Base-by-base conservation (phyloP, 495 filamentous ascomycete genomes). In the Jackrogersella multiformis region DNA sequence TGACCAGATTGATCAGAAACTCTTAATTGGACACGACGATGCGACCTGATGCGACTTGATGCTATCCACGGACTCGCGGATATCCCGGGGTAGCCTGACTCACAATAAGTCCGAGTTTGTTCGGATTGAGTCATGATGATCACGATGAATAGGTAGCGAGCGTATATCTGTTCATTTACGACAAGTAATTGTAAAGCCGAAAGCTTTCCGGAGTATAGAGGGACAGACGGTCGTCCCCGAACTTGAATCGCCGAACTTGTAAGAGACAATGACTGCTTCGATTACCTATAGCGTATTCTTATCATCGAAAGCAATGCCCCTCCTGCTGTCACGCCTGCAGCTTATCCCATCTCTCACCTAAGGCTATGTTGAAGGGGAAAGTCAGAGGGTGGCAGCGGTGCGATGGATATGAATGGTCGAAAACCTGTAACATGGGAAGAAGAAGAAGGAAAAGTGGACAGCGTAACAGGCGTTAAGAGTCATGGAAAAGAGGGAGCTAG, bases 311-410 rank as follows among this genome's bases (percentile, higher is more conserved):
- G 64, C 64, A 67, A 16, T 49, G 65, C 65, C 59, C 32, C 23
- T 15, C n/a, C 57, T 68, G 65, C 54, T 23, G 64, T 68, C 65
- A 68, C 32, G 32, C 65, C 24, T 59, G 59, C 59, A 63, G 53
- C 56, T 49, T 20, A 20, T 41, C 38, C 58, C 58, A 20, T 41
- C 38, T 62, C 58, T 62, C 58, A 68, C 58, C 45, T 63, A 63
- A 63, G 65, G 65, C 58, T 63, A 58, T 63, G 65, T 39, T 35
- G 34, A 58, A 63, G 26, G n/a, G n/a, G 10, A 24, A 20, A 45
- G 44, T 58, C 48, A 57, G 49, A 23, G 6, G 54, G n/a, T n/a
- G n/a, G n/a, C n/a, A 26, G 44, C 52, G 44, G 12, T 55, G 55
- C 59, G 28, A 28, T 13, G 13, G 13, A n/a, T 21, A 16, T 48